These are phyloP conservation scores for Penicillium nucicola DNA, from an alignment of 495 filamentous ascomycete genomes.

Conservation along the genomic window DNA sequence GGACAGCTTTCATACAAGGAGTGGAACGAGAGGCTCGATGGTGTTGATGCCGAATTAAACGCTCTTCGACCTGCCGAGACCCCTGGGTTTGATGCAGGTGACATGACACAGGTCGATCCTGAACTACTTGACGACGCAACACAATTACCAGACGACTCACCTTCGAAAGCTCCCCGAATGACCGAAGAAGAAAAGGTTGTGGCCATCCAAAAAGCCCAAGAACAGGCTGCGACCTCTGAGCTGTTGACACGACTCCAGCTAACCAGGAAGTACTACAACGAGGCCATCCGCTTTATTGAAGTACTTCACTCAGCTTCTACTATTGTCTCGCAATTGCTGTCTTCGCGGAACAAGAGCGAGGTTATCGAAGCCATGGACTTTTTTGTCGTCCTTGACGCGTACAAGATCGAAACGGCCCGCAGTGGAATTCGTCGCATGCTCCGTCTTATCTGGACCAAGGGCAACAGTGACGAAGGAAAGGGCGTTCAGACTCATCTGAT, in stretches of 20 bases:
- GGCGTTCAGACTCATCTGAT: constrained; percentile 96
- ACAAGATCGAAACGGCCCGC: constrained; percentile 90
- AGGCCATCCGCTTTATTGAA: constrained; percentile 92
- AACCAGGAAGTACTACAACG: constrained; percentile 83
- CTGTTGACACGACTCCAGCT: constrained; percentile 80
- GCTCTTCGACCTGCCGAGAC: constrained; percentile 75
- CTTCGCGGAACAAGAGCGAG: constrained; percentile 94
- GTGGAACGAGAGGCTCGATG: constrained; percentile 76
- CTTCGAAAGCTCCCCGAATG: constrained; percentile 59
- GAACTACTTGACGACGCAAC: constrained; percentile 88
- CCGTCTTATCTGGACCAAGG: constrained; percentile 97
- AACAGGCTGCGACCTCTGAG: constrained; percentile 72
- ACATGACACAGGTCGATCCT: constrained; percentile 63
- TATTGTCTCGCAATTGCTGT: constrained; percentile 79
- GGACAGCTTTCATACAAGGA: constrained; percentile 79
- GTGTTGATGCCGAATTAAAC: constrained; percentile 76
- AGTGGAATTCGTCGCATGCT: constrained; percentile 90
- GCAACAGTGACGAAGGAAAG: constrained; percentile 98
- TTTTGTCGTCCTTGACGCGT: constrained; percentile 89
- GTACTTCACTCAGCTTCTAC: constrained; percentile 79
- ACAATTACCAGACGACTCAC: constrained; percentile 63
- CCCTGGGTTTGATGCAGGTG: constrained; percentile 63
- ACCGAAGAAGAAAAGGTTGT: constrained; percentile 54
- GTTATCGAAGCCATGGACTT: constrained; percentile 99
- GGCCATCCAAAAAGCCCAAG: constrained; percentile 62